Evolutionary conservation across 2,329 filamentous ascomycete genomes (phyloP).

Genomic region (Apiospora arundinis): DNA sequence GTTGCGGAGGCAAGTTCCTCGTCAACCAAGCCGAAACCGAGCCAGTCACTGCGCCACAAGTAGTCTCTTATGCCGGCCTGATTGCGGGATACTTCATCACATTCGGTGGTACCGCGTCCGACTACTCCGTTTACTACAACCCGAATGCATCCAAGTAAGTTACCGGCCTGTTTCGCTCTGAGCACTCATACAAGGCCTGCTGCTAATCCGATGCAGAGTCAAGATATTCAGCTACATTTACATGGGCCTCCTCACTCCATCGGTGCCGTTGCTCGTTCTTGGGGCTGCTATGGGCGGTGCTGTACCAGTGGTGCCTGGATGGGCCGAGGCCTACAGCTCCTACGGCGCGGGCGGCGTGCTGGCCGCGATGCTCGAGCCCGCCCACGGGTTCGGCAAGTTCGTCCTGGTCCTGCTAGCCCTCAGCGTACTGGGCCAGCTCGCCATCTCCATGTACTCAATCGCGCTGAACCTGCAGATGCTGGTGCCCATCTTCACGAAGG

Average conservation of each 20-base stretch:
- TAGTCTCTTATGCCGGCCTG: constrained; percentile 53
- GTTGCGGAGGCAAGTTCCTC: constrained; percentile 58
- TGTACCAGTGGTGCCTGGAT: constrained; percentile 30
- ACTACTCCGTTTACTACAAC: constrained; percentile 63
- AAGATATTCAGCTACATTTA: constrained; percentile 57
- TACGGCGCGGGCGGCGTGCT: constrained; percentile 34
- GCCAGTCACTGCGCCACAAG: constrained; percentile 29
- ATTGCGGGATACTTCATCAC: constrained; percentile 61
- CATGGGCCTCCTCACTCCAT: constrained; percentile 56
- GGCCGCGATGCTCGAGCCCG: constrained; percentile 32
- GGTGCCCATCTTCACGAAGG: constrained; percentile 43
- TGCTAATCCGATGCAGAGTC: constrained; percentile 32
- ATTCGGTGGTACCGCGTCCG: constrained; percentile 61
- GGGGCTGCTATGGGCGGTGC: constrained; percentile 36
- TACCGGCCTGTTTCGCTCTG: background rate
- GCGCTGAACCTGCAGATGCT: constrained; percentile 50
- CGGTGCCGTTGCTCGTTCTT: constrained; percentile 55
- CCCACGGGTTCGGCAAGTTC: constrained; percentile 45
- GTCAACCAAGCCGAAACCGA: constrained; percentile 31
- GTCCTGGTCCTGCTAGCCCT: constrained; percentile 46
- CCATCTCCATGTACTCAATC: constrained; percentile 47
- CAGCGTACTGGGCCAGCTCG: constrained; percentile 46
- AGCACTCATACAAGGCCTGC: background rate
- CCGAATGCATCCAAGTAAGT: constrained; percentile 49
- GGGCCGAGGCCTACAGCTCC: constrained; percentile 32